Percentiles rank a stretch among this genome's conserved stretches.
These are phyloP conservation scores for Pichia californica DNA, from an alignment of 805 yeast genomes.

Conservation along the genomic window DNA sequence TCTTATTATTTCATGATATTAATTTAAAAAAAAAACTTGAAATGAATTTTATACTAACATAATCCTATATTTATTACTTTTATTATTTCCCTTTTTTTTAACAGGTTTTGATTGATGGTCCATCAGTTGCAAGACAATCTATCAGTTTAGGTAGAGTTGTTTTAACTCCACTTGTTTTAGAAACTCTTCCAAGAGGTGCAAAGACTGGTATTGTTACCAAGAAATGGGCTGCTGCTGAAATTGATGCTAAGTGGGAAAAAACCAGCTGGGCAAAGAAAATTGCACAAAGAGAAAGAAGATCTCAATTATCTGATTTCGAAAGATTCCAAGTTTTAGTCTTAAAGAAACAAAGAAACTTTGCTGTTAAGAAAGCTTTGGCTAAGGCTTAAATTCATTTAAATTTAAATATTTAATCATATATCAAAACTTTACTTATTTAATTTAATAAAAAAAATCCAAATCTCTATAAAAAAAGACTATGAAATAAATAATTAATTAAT, in stretches of 20 bases:
- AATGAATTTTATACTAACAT: slow-evolving; percentile 11
- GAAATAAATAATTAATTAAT: no score
- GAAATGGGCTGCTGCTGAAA: slow-evolving; percentile 89
- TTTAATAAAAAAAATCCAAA: no score
- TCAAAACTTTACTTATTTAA: not conserved
- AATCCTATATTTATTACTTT: not conserved
- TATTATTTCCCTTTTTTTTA: slow-evolving; percentile 8
- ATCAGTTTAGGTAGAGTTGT: slow-evolving; percentile 79
- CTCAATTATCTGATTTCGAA: slow-evolving; percentile 92
- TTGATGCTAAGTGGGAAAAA: slow-evolving; percentile 85
- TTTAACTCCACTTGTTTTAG: slow-evolving; percentile 86
- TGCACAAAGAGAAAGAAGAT: slow-evolving; percentile 90
- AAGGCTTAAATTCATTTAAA: slow-evolving; percentile 63
- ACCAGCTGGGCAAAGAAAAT: slow-evolving; percentile 98
- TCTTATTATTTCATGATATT: slow-evolving; percentile 1
- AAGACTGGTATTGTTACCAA: slow-evolving; percentile 78
- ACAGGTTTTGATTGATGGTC: slow-evolving; percentile 93
- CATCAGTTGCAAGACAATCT: slow-evolving; percentile 92
- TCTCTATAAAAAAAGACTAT: no score
- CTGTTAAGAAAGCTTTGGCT: slow-evolving; percentile 94
- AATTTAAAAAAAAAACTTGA: no score
- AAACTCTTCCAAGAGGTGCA: slow-evolving; percentile 89
- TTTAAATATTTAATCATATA: not conserved
- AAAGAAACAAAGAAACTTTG: slow-evolving; percentile 95
- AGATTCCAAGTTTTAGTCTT: slow-evolving; percentile 98